Evolutionary conservation across 2,329 filamentous ascomycete species (phyloP), one percentile per base, ranked within the genome.

Genomic region (Diaporthe velutina): DNA sequence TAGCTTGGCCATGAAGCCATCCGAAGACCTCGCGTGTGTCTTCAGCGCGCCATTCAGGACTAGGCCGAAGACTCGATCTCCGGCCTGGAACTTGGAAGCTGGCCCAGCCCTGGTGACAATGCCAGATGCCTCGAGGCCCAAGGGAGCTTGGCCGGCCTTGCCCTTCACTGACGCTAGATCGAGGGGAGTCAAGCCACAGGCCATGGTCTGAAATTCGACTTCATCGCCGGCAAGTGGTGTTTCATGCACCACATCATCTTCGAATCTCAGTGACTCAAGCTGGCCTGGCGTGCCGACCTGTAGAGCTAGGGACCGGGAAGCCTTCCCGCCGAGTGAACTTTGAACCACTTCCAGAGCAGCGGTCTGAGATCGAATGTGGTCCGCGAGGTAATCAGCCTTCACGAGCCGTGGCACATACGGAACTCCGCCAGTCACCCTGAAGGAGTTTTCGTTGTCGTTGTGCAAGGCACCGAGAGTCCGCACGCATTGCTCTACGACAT

Each of bases 1-100:
- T 3, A 79, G 19, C 13, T 52, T 76, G 17, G 67, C 66, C n/a
- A 80, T 57, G 40, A 79, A 75, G 8, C 64, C 60, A 9, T 78
- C 76, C 9, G 48, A 40, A 9, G 77, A 73, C 52, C 78, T 75
- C 13, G 73, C 77, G 28, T 76, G 75, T 9, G 78, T 80, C 35
- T 77, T 79, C 35, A 81, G 50, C 7, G 75, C 71, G 2, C 78
- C 78, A 6, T 70, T 68, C n/a, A 70, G 70, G 9, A 78, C 76
- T 10, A 80, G 66, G 1, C 79, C 79, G 10, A 80, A 74, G n/a
- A 80, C 77, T 19, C 67, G 73, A 55, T 80, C 79, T 17, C 77
- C 78, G 22, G 57, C 61, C 42, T 76, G 64, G 58, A 78, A 78
- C 4, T 13, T 50, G 25, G 76, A 76, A 17, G 48, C 42, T 9